These are phyloP conservation scores for Dovyalis caffra DNA, from an alignment of 345 rosid species.

Conservation along the genomic window DNA sequence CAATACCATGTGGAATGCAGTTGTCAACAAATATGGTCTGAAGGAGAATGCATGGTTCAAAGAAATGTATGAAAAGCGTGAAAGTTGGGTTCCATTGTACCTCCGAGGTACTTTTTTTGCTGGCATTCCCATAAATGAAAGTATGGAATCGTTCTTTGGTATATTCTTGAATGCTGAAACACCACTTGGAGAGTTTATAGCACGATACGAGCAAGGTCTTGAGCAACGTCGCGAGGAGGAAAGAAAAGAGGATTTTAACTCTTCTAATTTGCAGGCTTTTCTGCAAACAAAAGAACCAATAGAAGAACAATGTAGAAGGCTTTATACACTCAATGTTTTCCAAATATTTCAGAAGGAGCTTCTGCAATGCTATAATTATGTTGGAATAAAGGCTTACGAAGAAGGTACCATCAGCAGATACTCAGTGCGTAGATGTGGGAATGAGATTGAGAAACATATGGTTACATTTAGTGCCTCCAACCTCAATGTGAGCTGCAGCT, in stretches of 20 bases:
- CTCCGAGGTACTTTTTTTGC: slow-evolving; percentile 69
- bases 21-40: slow-evolving; percentile 57
- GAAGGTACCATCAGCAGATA: slow-evolving; percentile 73
- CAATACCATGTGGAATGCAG: slow-evolving; percentile 59
- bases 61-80: slow-evolving; percentile 64
- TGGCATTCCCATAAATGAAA: slow-evolving; percentile 62
- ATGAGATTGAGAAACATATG: slow-evolving; percentile 60
- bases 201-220: slow-evolving; percentile 62
- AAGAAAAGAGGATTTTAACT: slow-evolving; percentile 76
- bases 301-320: slow-evolving; percentile 80
- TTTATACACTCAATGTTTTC: slow-evolving; percentile 68
- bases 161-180: slow-evolving; percentile 54
- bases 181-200: slow-evolving; percentile 55
- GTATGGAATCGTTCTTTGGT: slow-evolving; percentile 60
- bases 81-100: slow-evolving; percentile 78
- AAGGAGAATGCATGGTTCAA: slow-evolving; percentile 67
- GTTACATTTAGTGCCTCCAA: slow-evolving; percentile 67
- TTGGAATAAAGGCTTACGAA: slow-evolving; percentile 65
- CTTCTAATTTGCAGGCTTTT: slow-evolving; percentile 60
- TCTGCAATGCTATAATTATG: slow-evolving; percentile 57
- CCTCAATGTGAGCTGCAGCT: slow-evolving; percentile 69
- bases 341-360: slow-evolving; percentile 81
- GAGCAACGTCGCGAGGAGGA: slow-evolving; percentile 74
- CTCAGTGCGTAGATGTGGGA: slow-evolving; percentile 63
- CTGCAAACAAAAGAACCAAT: slow-evolving; percentile 74